Evolutionary conservation across 1,139 yeast species (phyloP).

Genomic region (Candida sanyaensis): DNA sequence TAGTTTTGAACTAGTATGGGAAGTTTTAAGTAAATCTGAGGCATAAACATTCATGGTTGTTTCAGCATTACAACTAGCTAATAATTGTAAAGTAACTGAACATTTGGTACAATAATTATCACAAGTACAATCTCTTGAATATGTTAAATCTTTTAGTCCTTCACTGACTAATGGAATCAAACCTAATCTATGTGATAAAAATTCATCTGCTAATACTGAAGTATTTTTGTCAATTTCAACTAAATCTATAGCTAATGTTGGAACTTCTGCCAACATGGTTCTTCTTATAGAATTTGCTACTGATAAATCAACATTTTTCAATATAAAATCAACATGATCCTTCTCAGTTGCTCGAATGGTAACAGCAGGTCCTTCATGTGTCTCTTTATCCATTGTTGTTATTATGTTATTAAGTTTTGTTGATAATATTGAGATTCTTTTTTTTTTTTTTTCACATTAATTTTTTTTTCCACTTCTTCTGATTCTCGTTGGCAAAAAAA

Average conservation of each 20-base stretch:
- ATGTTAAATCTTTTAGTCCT: slow-evolving; percentile 76
- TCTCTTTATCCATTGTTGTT: slow-evolving; percentile 39
- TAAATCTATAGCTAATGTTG: slow-evolving; percentile 92
- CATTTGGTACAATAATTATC: slow-evolving; percentile 97
- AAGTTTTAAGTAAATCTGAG: slow-evolving; percentile 64
- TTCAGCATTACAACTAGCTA: slow-evolving; percentile 87
- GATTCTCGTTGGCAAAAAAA: background rate
- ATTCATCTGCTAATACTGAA: slow-evolving; percentile 95
- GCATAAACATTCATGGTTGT: slow-evolving; percentile 90
- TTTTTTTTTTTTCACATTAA: too few species aligned
- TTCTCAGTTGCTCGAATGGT: slow-evolving; percentile 83
- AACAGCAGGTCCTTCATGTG: slow-evolving; percentile 64
- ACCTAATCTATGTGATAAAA: slow-evolving; percentile 90
- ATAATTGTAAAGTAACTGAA: slow-evolving; percentile 80
- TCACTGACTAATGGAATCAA: slow-evolving; percentile 84
- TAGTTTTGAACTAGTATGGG: slow-evolving; percentile 48
- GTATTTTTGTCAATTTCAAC: slow-evolving; percentile 95
- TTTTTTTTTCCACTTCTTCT: background rate
- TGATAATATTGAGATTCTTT: background rate
- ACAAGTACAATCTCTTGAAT: slow-evolving; percentile 95
- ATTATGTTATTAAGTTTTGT: background rate
- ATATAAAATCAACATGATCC: slow-evolving; percentile 87
- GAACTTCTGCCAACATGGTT: slow-evolving; percentile 93
- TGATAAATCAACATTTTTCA: slow-evolving; percentile 85
- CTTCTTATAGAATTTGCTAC: slow-evolving; percentile 92